A percentile compares a stretch with the other conserved stretches of the same genome.
These are phyloP conservation scores for Claviceps purpurea DNA, from an alignment of 2,329 filamentous ascomycete species.

Conservation along the genomic window DNA sequence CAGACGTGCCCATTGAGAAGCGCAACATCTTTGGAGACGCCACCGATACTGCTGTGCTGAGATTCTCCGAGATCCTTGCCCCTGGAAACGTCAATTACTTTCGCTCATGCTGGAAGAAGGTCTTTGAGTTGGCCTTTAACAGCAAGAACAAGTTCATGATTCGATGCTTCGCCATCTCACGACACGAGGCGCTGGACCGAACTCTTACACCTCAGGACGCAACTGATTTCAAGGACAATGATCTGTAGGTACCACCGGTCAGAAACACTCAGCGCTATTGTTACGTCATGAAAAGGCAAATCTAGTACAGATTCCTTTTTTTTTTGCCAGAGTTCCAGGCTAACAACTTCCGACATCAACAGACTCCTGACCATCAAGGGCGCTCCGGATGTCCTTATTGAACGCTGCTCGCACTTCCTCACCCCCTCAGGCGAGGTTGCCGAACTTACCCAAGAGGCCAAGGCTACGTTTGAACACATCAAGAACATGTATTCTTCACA, in stretches of 20 bases:
- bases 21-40: constrained; percentile 61
- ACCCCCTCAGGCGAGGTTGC: constrained; percentile 39
- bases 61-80: constrained; percentile 51
- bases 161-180: constrained; percentile 37
- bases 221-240: constrained; percentile 20
- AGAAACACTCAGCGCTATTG: too few species aligned
- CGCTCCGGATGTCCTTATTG: constrained; percentile 60
- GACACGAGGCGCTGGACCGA: constrained; percentile 18
- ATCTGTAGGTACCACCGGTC: constrained; percentile 18
- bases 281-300: too few species aligned
- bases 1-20: constrained; percentile 42
- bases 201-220: constrained; percentile 25
- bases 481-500: constrained; percentile 58
- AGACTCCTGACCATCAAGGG: constrained; percentile 64
- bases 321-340: not conserved
- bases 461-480: constrained; percentile 36
- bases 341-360: not conserved
- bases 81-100: constrained; percentile 42
- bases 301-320: not conserved
- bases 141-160: constrained; percentile 80
- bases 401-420: constrained; percentile 45
- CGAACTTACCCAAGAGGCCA: constrained; percentile 32
- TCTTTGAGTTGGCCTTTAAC: constrained; percentile 62
- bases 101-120: constrained; percentile 48
- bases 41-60: constrained; percentile 61